Evolutionary conservation across 2,329 filamentous ascomycete species (phyloP), one percentile per base, ranked within the genome.

Genomic region (Fusarium pininemorale): DNA sequence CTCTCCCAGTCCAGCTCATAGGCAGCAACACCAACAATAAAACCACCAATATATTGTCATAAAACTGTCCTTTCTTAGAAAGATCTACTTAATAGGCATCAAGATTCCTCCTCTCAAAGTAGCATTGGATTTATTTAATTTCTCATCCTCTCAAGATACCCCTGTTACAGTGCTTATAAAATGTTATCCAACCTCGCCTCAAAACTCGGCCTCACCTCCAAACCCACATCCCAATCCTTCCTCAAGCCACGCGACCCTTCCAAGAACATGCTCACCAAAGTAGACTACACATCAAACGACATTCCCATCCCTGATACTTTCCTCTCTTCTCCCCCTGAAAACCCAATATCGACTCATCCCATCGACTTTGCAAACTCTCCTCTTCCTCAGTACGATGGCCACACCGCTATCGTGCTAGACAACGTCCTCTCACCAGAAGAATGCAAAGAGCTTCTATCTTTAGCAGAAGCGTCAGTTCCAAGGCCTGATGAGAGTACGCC

Each of bases 361-460:
- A 85, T 93, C 71, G 83, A 91, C 77, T 92, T 91, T 78, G 75
- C 80, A 6, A 77, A 82, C 26, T 85, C 85, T 18, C 70, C 75
- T 1, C 79, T 93, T 4, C 85, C 85, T 7, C 83, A 88, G 71
- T 90, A 91, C 79, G 79, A 84, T 13, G 81, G 83, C 44, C 76
- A 81, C 45, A 89, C 88, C 76, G 91, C 91, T 14, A 84, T 89
- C 14, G 80, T 92, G 1, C 84, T 93, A 14, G 89, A 93, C 78
- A 87, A 90, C 62, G 86, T 90, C 35, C 81, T 93, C 61, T 81
- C 81, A 0, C 70, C 73, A 1, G 68, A 69, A 14, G 93, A 95
- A 83, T 95, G 93, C 81, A 78, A 81, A 1, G 77, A 85, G 38
- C 84, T 94, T 0, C 71, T 89, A 9, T 30, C 67, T 16, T 81